phyloP scores from a whole-genome alignment of 2,329 filamentous ascomycete genomes.

The Talaromyces sp. region DNA sequence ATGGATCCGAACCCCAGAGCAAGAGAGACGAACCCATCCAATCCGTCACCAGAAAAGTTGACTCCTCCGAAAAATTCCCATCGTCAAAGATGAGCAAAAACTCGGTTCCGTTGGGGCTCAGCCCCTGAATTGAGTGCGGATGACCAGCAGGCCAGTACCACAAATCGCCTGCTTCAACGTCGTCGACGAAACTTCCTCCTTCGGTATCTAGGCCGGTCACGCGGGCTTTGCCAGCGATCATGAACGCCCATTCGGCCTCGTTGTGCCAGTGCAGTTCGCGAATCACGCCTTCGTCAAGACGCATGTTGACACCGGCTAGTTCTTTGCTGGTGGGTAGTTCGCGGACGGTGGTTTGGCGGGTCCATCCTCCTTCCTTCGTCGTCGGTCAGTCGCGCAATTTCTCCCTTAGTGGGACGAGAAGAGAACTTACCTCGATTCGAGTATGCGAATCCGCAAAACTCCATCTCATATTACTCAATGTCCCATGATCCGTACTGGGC shows the following conservation, averaged over 20 bases:
- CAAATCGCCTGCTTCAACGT: slow-evolving; percentile 68
- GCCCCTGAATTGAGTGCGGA: slow-evolving; percentile 69
- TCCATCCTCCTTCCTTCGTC: slow-evolving; percentile 68
- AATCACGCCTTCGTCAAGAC: slow-evolving; percentile 67
- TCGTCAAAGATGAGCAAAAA: slow-evolving; percentile 60
- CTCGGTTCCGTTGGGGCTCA: slow-evolving; percentile 60
- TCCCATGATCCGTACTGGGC: slow-evolving; percentile 68
- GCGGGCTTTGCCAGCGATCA: slow-evolving; percentile 66
- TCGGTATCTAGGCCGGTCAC: slow-evolving; percentile 71
- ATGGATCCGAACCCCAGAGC: neutral
- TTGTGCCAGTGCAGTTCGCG: slow-evolving; percentile 80
- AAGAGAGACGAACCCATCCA: slow-evolving; percentile 56
- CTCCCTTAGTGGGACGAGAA: neutral
- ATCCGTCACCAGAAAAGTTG: slow-evolving; percentile 69
- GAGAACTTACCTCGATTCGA: slow-evolving; percentile 53
- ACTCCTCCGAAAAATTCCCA: slow-evolving; percentile 58
- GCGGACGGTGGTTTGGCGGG: slow-evolving; percentile 58
- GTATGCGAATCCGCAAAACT: slow-evolving; percentile 63
- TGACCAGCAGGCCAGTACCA: slow-evolving; percentile 77
- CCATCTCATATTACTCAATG: slow-evolving; percentile 69
- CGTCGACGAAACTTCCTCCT: slow-evolving; percentile 70
- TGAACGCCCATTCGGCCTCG: slow-evolving; percentile 69
- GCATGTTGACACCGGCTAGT: slow-evolving; percentile 74
- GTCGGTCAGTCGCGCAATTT: neutral
- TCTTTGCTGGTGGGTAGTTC: slow-evolving; percentile 50